Base-by-base conservation (phyloP, 108 stramenopile genomes). In the Nitzschia sp. region DNA sequence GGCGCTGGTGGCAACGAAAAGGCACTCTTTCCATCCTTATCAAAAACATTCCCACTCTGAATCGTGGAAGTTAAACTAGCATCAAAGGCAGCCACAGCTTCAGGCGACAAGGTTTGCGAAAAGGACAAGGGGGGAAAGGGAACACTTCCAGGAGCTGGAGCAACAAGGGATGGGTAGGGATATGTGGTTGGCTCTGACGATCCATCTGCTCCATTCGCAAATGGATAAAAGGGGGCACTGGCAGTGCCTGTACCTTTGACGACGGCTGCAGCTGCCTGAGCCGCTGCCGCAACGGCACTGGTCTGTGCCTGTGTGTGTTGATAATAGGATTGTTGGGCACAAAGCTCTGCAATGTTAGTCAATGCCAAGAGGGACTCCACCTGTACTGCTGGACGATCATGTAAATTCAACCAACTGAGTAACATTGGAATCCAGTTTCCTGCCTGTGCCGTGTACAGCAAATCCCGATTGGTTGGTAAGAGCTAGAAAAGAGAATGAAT, bases 371-470 rank as follows among this genome's bases (percentile, higher is more conserved):
- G 60, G n/a, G 81, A 72, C 54, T 85, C 82, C 17, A 91, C 86
- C 67, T 92, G 91, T 7, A 92, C 86, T 7, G 88, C 73, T 21
- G 91, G 91, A 8, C 86, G 58, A 55, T 89, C 85, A 65, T 86
- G 77, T 29, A 84, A 52, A 40, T 81, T 87, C 19, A 93, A 66
- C 89, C 92, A 93, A 26, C 69, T 81, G 51, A 91, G 61, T 37
- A 93, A 77, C 41, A 85, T 19, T 10, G 89, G 88, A 43, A 93
- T 85, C 92, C 92, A 93, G 38, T 90, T 83, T 41, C 79, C 42
- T 52, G 85, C 81, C 57, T 86, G 77, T 14, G 85, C 79, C 44
- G 76, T 81, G 61, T 75, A 77, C n/a, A 93, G 73, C 59, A 91
- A 75, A 41, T 86, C 85, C 41, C 71, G 61, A 55, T 73, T 85